These are phyloP conservation scores for Aspergillus sp. DNA, from an alignment of 2,329 filamentous ascomycete genomes.

Conservation along the genomic window DNA sequence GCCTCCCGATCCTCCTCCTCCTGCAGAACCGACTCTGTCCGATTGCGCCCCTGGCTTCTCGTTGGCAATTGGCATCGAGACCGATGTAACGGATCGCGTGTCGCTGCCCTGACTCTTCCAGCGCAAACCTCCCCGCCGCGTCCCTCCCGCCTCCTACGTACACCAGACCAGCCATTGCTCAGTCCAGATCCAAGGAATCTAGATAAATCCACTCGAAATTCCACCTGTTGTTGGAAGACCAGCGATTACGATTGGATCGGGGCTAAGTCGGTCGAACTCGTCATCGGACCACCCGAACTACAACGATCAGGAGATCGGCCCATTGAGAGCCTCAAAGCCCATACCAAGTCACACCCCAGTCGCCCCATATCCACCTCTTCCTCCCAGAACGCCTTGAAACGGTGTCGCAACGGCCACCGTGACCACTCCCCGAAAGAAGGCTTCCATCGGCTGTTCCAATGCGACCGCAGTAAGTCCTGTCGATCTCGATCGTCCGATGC, in stretches of 20 bases:
- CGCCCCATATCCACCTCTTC: neutral
- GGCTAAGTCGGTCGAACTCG: neutral
- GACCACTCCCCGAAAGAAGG: neutral
- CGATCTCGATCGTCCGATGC: neutral
- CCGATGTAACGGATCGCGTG: conserved; percentile 25
- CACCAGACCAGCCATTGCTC: neutral
- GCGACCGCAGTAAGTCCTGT: conserved; percentile 37
- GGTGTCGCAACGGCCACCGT: neutral
- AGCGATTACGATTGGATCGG: neutral
- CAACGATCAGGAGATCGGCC: neutral
- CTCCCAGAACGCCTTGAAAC: no score
- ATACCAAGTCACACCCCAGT: neutral
- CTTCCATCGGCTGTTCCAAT: conserved; percentile 22
- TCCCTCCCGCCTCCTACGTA: conserved; percentile 10
- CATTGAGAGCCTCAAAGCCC: neutral
- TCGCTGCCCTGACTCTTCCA: conserved; percentile 20
- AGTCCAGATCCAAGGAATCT: neutral
- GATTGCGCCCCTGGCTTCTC: conserved; percentile 10
- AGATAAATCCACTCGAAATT: no score
- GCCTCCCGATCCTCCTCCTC: neutral
- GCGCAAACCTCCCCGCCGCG: conserved; percentile 14
- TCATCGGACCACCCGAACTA: neutral
- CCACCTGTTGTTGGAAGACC: no score
- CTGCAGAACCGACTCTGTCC: neutral
- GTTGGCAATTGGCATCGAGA: conserved; percentile 16